phyloP scores from a whole-genome alignment of 2,329 filamentous ascomycete species.

The Elsinoe perseae region DNA sequence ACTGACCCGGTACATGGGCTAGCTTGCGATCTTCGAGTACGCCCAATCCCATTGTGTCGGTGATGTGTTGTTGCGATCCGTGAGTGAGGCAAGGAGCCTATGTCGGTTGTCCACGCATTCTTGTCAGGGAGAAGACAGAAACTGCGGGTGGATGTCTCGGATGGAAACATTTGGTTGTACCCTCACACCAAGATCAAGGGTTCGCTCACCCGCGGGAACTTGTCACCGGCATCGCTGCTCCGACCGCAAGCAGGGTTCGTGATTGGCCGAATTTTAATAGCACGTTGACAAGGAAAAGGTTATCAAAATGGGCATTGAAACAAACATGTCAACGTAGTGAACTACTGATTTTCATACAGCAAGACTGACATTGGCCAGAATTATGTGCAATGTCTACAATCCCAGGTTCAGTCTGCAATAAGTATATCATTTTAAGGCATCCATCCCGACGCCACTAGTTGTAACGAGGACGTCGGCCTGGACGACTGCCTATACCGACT shows the following conservation, averaged over 20 bases:
- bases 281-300: neutral
- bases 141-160: neutral
- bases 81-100: neutral
- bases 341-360: too few relatives aligned
- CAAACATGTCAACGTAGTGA: neutral
- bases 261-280: slow-evolving; percentile 4
- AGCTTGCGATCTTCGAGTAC: slow-evolving; percentile 33
- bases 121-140: neutral
- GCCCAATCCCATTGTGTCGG: slow-evolving; percentile 10
- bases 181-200: slow-evolving; percentile 4
- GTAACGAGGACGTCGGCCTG: neutral
- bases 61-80: neutral
- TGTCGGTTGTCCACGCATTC: neutral
- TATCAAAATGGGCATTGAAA: neutral
- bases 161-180: neutral
- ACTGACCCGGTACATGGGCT: slow-evolving; percentile 66
- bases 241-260: neutral
- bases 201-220: neutral
- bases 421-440: too few relatives aligned
- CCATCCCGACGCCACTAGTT: neutral
- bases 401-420: too few relatives aligned
- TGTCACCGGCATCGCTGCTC: neutral
- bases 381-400: too few relatives aligned
- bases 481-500: neutral
- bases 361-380: too few relatives aligned